Percentiles rank a stretch among this genome's conserved stretches.
Evolutionary conservation across 2,329 filamentous ascomycete species (phyloP).

Genomic region (Trichophyton schoenleinii): DNA sequence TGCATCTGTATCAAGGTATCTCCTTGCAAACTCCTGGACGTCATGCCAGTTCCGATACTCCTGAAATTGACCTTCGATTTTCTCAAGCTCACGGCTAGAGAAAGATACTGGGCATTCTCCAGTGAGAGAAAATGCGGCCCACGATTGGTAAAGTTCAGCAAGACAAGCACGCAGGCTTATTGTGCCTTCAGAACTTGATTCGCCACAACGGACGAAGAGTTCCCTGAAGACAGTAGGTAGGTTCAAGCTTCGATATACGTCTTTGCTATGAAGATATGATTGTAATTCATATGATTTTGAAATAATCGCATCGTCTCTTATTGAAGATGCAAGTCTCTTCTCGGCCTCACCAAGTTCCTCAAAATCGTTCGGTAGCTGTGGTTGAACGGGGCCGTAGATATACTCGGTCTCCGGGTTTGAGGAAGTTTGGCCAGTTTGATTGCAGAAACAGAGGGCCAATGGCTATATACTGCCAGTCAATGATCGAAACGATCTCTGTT

Average conservation of each 20-base stretch:
- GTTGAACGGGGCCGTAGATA: constrained; percentile 15
- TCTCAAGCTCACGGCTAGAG: constrained; percentile 1
- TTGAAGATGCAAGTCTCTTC: not conserved
- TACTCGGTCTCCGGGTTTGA: constrained; percentile 20
- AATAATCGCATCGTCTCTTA: constrained; percentile 5
- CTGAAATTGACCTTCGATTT: not conserved
- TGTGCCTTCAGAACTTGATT: constrained; percentile 19
- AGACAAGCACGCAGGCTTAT: constrained; percentile 19
- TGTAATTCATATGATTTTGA: constrained; percentile 26
- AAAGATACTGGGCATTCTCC: constrained; percentile 3
- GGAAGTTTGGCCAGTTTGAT: constrained; percentile 14
- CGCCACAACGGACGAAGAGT: constrained; percentile 7
- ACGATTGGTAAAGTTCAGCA: constrained; percentile 16
- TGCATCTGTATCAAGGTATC: constrained; percentile 22
- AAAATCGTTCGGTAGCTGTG: constrained; percentile 13
- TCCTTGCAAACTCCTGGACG: constrained; percentile 12
- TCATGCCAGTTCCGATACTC: constrained; percentile 11
- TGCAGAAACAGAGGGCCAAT: constrained; percentile 19
- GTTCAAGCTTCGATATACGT: constrained; percentile 25
- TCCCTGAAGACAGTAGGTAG: not conserved
- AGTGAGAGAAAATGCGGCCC: not conserved
- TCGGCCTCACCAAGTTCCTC: constrained; percentile 9
- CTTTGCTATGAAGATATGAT: constrained; percentile 27
- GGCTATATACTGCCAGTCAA: constrained; percentile 33
- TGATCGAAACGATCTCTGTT: constrained; percentile 20